Evolutionary conservation across 2,329 filamentous ascomycete genomes (phyloP).

Genomic region (Diaporthe amygdali): DNA sequence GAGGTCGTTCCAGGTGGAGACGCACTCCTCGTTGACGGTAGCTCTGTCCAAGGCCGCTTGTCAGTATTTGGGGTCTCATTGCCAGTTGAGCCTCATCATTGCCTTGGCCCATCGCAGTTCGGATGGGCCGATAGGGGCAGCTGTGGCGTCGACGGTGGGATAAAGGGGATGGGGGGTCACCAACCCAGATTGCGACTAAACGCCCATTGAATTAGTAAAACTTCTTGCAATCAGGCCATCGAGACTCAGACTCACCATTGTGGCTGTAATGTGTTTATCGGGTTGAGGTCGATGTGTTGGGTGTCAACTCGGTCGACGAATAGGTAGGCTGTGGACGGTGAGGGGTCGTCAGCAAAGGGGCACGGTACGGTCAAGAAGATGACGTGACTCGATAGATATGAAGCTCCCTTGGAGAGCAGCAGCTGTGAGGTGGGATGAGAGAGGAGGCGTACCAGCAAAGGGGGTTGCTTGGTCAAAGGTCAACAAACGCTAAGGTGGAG

Average conservation of each 20-base stretch:
- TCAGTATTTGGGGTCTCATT: conserved; percentile 3
- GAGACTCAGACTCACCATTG: conserved; percentile 19
- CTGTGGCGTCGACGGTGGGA: neutral
- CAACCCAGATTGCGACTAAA: conserved; percentile 73
- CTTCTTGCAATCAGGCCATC: neutral
- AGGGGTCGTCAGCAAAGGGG: conserved; percentile 25
- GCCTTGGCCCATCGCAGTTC: neutral
- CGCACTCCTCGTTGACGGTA: conserved; percentile 74
- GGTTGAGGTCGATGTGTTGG: conserved; percentile 12
- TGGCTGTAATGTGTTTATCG: conserved; percentile 12
- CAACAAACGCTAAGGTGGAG: conserved; percentile 17
- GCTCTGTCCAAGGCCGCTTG: conserved; percentile 56
- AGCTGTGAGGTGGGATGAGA: neutral
- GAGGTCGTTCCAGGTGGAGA: conserved; percentile 76
- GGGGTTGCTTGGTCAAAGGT: conserved; percentile 7
- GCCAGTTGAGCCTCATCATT: conserved; percentile 11
- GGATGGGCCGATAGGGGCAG: neutral
- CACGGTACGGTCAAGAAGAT: neutral
- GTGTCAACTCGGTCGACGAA: conserved; percentile 13
- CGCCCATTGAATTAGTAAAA: conserved; percentile 9
- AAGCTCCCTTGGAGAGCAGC: neutral
- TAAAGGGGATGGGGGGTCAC: conserved; percentile 40
- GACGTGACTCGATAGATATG: conserved; percentile 20
- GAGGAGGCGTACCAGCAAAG: conserved; percentile 17
- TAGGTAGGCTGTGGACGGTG: conserved; percentile 25